Evolutionary conservation across 2,329 filamentous ascomycete species (phyloP).

Genomic region (Akanthomyces lecanii): DNA sequence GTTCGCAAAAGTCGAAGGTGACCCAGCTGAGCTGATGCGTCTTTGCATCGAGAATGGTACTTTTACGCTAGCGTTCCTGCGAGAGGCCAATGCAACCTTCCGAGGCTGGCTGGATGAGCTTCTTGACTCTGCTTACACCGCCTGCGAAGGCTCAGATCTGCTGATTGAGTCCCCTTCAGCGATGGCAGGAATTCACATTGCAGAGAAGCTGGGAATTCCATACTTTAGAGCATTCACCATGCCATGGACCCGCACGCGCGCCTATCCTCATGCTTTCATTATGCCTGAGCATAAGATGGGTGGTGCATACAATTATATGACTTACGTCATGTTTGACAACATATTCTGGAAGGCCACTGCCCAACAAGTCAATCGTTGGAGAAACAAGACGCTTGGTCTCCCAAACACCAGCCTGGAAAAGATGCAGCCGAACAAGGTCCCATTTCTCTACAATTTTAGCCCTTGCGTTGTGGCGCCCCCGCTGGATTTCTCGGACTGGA

Average conservation of each 20-base stretch:
- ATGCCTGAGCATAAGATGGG: conserved; percentile 92
- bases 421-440: conserved; percentile 95
- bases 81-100: conserved; percentile 81
- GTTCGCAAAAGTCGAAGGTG: conserved; percentile 81
- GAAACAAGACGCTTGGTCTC: conserved; percentile 72
- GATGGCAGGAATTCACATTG: conserved; percentile 97
- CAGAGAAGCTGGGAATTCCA: conserved; percentile 84
- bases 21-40: conserved; percentile 90
- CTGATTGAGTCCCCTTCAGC: conserved; percentile 93
- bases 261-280: conserved; percentile 94
- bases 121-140: conserved; percentile 72
- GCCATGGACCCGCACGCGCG: conserved; percentile 95
- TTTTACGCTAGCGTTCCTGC: conserved; percentile 88
- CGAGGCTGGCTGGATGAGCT: conserved; percentile 93
- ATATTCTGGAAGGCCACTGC: conserved; percentile 95
- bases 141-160: conserved; percentile 82
- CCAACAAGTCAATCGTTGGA: conserved; percentile 88
- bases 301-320: conserved; percentile 90
- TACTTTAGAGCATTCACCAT: conserved; percentile 98
- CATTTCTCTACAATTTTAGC: conserved; percentile 96
- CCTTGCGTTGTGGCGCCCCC: conserved; percentile 91
- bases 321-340: conserved; percentile 93
- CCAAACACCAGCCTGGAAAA: conserved; percentile 81
- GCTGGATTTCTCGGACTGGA: conserved; percentile 95
- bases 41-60: conserved; percentile 97